Conservation (phyloP, 129 eudicot species). For the Saussurea involucrata region DNA sequence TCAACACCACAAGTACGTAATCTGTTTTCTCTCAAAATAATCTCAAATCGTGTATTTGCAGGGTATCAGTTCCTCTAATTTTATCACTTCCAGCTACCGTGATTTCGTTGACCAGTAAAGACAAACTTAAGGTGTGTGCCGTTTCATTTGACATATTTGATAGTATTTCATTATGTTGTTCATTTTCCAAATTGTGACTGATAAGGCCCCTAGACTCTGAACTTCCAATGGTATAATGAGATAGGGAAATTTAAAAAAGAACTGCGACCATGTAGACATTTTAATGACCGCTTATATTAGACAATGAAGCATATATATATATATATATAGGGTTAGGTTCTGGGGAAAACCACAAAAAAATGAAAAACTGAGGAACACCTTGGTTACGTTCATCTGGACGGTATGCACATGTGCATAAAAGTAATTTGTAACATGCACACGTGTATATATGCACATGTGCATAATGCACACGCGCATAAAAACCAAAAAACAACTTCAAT, state of each 20-base stretch:
- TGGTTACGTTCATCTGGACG: no score
- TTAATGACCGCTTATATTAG: background rate
- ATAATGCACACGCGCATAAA: no score
- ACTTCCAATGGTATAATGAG: background rate
- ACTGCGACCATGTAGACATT: background rate
- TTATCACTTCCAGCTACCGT: slow-evolving; percentile 85
- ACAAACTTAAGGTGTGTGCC: slow-evolving; percentile 65
- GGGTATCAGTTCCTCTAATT: slow-evolving; percentile 74
- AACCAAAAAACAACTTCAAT: no score
- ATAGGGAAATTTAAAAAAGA: background rate
- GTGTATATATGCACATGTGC: no score
- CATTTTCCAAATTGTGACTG: background rate
- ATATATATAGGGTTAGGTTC: no score
- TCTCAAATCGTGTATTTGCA: slow-evolving; percentile 30
- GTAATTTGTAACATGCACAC: no score
- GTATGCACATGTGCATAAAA: no score
- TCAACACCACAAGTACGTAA: background rate
- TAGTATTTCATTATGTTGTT: background rate
- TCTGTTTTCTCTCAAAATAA: slow-evolving; percentile 1
- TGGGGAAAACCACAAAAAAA: no score
- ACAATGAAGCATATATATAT: background rate
- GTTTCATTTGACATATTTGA: background rate
- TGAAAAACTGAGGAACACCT: no score
- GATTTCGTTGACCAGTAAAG: slow-evolving; percentile 63
- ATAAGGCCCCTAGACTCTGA: background rate